Evolutionary conservation across 2,329 filamentous ascomycete genomes (phyloP).

Genomic region (Ascochyta lentis): DNA sequence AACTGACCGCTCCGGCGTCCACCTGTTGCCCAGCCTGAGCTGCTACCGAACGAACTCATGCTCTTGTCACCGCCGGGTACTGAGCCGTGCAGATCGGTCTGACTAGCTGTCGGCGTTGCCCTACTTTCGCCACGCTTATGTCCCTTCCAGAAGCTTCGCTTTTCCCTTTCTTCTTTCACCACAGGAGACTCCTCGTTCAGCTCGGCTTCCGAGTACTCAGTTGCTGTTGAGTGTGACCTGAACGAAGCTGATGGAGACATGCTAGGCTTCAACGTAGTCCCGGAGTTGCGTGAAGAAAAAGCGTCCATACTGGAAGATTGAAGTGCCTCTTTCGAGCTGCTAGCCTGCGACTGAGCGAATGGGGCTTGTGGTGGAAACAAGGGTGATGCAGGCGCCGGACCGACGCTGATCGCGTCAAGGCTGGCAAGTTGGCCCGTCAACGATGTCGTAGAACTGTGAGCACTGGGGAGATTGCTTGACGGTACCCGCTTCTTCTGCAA

Average conservation of each 20-base stretch:
- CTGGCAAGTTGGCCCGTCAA: conserved; percentile 55
- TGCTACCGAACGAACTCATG: conserved; percentile 49
- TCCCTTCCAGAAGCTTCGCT: conserved; percentile 76
- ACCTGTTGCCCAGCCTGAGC: conserved; percentile 35
- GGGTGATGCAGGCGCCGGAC: conserved; percentile 36
- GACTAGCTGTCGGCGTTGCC: conserved; percentile 46
- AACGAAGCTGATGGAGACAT: conserved; percentile 79
- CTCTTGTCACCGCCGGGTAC: conserved; percentile 48
- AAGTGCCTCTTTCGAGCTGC: conserved; percentile 35
- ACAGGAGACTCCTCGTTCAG: conserved; percentile 66
- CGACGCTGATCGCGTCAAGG: conserved; percentile 20
- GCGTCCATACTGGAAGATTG: conserved; percentile 37
- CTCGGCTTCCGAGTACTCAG: conserved; percentile 83
- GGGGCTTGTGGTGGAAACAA: conserved; percentile 43
- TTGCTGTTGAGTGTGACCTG: conserved; percentile 71
- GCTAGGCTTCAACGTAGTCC: conserved; percentile 66
- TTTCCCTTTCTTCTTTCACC: conserved; percentile 50
- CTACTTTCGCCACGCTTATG: conserved; percentile 51
- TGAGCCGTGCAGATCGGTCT: conserved; percentile 46
- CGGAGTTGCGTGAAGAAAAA: conserved; percentile 56
- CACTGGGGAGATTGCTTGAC: conserved; percentile 80
- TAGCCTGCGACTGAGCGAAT: conserved; percentile 33
- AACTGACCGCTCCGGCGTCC: conserved; percentile 44
- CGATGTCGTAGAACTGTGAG: conserved; percentile 87
- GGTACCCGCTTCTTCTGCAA: conserved; percentile 82